These are phyloP conservation scores for Leptographium radiaticola DNA, from an alignment of 2,329 filamentous ascomycete genomes.

Conservation along the genomic window DNA sequence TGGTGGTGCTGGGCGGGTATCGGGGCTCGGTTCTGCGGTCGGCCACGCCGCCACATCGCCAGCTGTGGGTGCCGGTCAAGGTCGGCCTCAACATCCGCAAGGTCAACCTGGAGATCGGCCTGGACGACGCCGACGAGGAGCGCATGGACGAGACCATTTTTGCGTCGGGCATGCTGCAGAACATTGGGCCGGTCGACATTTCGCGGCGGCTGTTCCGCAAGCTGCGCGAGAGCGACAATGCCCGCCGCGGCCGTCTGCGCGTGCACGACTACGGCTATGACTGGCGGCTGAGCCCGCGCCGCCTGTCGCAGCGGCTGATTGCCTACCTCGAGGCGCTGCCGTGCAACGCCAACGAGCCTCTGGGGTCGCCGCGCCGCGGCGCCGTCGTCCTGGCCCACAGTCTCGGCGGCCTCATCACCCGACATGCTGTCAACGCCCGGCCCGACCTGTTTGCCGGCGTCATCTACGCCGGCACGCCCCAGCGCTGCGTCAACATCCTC, in stretches of 20 bases:
- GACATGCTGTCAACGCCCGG: constrained; percentile 73
- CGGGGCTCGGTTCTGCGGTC: constrained; percentile 81
- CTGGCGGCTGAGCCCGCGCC: constrained; percentile 75
- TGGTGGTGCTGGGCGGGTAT: constrained; percentile 84
- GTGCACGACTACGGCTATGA: constrained; percentile 92
- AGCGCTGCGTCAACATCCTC: constrained; percentile 81
- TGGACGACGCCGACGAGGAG: constrained; percentile 72
- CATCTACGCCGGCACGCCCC: constrained; percentile 72
- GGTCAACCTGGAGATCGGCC: constrained; percentile 77
- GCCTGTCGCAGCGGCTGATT: constrained; percentile 59
- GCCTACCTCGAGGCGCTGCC: constrained; percentile 61
- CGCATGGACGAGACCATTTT: constrained; percentile 73
- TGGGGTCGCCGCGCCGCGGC: constrained; percentile 38
- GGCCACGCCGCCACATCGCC: constrained; percentile 67
- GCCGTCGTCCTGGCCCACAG: constrained; percentile 78
- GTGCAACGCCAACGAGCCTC: constrained; percentile 47
- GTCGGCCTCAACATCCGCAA: constrained; percentile 84
- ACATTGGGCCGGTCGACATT: constrained; percentile 87
- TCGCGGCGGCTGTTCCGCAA: constrained; percentile 70
- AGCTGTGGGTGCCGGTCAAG: constrained; percentile 89
- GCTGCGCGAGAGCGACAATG: constrained; percentile 61
- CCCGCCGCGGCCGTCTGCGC: constrained; percentile 54
- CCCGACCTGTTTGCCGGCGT: constrained; percentile 81
- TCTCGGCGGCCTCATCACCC: constrained; percentile 74
- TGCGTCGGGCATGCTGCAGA: constrained; percentile 75